A percentile compares a stretch with the other conserved stretches of the same genome.
phyloP scores from a whole-genome alignment of 2,329 filamentous ascomycete species.

The Grosmannia serpens region DNA sequence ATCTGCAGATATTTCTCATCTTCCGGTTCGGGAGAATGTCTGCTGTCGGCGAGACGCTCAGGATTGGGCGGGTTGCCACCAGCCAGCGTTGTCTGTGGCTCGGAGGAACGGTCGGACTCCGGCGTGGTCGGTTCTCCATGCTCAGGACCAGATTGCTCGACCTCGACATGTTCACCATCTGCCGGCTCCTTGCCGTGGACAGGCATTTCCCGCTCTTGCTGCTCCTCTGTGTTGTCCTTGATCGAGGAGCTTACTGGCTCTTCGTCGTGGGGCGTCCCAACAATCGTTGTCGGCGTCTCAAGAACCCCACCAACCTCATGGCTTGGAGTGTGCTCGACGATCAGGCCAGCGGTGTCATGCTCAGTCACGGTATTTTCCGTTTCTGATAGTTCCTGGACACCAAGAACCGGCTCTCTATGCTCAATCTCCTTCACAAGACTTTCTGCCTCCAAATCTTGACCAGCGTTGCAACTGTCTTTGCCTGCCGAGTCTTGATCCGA shows the following conservation, averaged over 20 bases:
- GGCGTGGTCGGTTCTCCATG: neutral
- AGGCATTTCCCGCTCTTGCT: neutral
- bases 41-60: neutral
- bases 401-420: neutral
- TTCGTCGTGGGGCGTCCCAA: neutral
- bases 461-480: too few species aligned
- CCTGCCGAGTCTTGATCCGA: too few species aligned
- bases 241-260: neutral
- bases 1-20: neutral
- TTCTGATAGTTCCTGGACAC: neutral
- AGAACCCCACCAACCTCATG: neutral
- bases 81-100: neutral
- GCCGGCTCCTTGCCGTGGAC: neutral
- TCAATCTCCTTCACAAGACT: neutral
- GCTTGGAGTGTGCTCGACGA: neutral
- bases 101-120: neutral
- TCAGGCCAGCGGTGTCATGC: neutral
- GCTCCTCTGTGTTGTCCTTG: neutral
- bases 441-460: too few species aligned
- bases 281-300: constrained; percentile 3
- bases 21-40: too few species aligned
- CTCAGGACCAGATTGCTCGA: neutral
- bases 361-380: too few species aligned
- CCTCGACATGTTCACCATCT: neutral
- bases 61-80: neutral